Conservation (phyloP, 2,329 filamentous ascomycete species). For the Colletotrichum gigasporum region DNA sequence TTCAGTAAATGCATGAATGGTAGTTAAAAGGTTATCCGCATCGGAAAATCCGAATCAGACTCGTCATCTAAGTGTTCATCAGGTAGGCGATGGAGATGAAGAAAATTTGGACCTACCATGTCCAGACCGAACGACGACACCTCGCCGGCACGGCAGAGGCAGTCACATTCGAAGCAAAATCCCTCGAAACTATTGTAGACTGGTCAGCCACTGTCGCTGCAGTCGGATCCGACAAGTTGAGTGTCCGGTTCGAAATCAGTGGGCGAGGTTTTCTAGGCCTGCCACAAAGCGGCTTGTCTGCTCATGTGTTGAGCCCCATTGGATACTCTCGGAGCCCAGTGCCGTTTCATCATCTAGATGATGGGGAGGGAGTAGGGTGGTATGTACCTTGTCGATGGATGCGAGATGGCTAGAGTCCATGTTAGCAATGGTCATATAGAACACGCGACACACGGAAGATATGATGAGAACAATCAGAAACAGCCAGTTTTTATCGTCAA, state of each 20-base stretch:
- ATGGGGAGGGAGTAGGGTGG: conserved; percentile 26
- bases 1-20: conserved; percentile 70
- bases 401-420: conserved; percentile 30
- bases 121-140: neutral
- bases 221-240: conserved; percentile 5
- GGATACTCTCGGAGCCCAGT: conserved; percentile 90
- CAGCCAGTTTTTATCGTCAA: conserved; percentile 89
- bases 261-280: conserved; percentile 99
- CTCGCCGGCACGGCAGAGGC: neutral
- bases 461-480: conserved; percentile 70
- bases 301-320: conserved; percentile 67
- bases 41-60: conserved; percentile 70
- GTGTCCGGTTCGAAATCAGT: conserved; percentile 69
- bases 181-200: conserved; percentile 4
- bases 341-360: conserved; percentile 82
- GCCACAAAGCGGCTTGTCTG: conserved; percentile 89
- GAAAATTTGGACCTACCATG: conserved; percentile 30
- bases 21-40: conserved; percentile 66
- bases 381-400: conserved; percentile 35
- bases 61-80: conserved; percentile 68
- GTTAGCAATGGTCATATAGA: conserved; percentile 43
- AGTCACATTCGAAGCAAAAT: neutral
- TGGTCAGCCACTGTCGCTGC: conserved; percentile 9
- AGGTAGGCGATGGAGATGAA: conserved; percentile 43
- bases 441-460: neutral